These are phyloP conservation scores for Thermochaetoides thermophila DNA, from an alignment of 495 filamentous ascomycete species.

Conservation along the genomic window DNA sequence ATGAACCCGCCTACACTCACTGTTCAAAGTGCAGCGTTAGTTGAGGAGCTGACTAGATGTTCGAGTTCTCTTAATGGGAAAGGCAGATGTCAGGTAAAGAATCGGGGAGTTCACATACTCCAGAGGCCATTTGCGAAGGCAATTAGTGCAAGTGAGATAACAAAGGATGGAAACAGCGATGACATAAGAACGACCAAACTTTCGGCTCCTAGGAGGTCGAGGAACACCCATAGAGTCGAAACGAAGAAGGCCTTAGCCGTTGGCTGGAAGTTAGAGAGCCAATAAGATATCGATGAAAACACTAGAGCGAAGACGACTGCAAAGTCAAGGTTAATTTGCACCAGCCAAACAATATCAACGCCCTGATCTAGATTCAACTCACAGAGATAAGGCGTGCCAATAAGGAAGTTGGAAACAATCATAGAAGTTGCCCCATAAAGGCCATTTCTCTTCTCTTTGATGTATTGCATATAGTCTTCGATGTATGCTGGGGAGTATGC, in stretches of 20 bases:
- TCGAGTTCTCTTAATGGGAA: too few relatives aligned
- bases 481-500: conserved; percentile 73
- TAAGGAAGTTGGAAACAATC: conserved; percentile 63
- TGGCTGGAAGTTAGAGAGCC: conserved; percentile 62
- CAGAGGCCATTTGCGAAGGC: conserved; percentile 77
- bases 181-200: conserved; percentile 64
- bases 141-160: conserved; percentile 56
- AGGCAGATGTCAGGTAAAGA: too few relatives aligned
- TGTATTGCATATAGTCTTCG: conserved; percentile 57
- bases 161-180: conserved; percentile 60
- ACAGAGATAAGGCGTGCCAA: conserved; percentile 62
- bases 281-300: conserved; percentile 63
- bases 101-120: too few relatives aligned
- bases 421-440: conserved; percentile 61
- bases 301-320: conserved; percentile 51
- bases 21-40: neutral
- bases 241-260: conserved; percentile 52
- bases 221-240: conserved; percentile 77
- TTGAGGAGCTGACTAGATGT: too few relatives aligned
- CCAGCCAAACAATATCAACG: conserved; percentile 3
- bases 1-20: conserved; percentile 69
- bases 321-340: conserved; percentile 5
- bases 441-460: conserved; percentile 71
- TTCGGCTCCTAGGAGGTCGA: conserved; percentile 69
- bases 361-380: conserved; percentile 2